Evolutionary conservation across 352 stramenopile genomes (phyloP), one percentile per base, ranked within the genome.

Genomic region (Phytophthora rubi): DNA sequence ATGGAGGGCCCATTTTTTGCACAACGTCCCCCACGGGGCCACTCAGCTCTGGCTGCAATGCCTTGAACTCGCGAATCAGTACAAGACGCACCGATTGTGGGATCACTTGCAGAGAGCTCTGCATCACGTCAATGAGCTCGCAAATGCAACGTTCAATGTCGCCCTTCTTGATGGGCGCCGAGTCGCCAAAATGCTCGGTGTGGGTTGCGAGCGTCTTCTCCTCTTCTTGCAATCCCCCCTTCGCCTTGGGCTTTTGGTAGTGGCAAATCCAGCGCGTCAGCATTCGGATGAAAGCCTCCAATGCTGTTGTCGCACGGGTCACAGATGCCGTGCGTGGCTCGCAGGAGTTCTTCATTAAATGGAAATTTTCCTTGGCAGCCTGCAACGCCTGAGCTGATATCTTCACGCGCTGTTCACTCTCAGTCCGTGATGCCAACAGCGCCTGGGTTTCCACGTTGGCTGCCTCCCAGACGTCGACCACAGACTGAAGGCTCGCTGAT

Each of bases 61-160:
- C 68, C 9, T 79, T 73, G 37, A 83, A 92, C 37, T 90, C 76
- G 6, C 53, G 23, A 16, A 76, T 67, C 26, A 94, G 57, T 9
- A 81, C 51, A 6, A 56, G 26, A 3, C 79, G 78, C 15, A 91
- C 73, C 2, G 73, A 65, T 21, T 58, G 44, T 0, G 75, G 65
- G 35, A 94, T 84, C 16, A 63, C 51, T 60, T 93, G 82, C 54
- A 68, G 82, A 4, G 85, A 88, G 21, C 66, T 74, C 6, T 80
- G 49, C n/a, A 81, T 85, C 5, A 92, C 75, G 0, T 71, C 76
- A 12, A 80, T 77, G 45, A 90, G 92, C 53, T 94, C 85, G 12
- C 59, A 76, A 48, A 94, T 92, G 1, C 85, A 76, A 55, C 76
- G 73, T 54, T 92, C 74, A 35, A 92, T 85, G n/a, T 92, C 85